phyloP scores from a whole-genome alignment of 2,329 filamentous ascomycete species.

The Fusarium redolens region DNA sequence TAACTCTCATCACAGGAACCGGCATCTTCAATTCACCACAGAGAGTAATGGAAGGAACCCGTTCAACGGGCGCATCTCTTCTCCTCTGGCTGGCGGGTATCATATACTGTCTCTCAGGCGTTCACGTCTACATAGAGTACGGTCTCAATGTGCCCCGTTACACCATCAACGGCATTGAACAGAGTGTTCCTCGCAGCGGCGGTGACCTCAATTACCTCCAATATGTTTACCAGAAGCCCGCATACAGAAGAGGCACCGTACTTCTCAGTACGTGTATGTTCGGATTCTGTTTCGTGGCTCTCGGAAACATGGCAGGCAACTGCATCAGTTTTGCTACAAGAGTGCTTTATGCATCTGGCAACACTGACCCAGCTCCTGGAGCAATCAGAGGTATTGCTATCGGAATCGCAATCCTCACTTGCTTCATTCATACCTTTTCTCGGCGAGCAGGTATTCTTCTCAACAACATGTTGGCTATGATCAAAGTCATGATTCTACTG shows the following conservation, averaged over 20 bases:
- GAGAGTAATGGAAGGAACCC: constrained; percentile 49
- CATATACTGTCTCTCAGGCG: constrained; percentile 52
- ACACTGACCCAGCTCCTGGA: constrained; percentile 43
- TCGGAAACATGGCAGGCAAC: constrained; percentile 63
- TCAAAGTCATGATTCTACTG: constrained; percentile 62
- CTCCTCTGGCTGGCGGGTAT: constrained; percentile 56
- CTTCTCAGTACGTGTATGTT: constrained; percentile 58
- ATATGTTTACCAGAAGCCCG: constrained; percentile 56
- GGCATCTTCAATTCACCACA: constrained; percentile 53
- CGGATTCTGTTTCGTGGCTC: constrained; percentile 56
- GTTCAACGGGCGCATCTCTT: constrained; percentile 50
- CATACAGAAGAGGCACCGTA: constrained; percentile 49
- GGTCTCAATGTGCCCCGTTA: constrained; percentile 60
- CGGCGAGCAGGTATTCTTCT: constrained; percentile 62
- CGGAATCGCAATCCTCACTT: constrained; percentile 55
- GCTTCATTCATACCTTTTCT: constrained; percentile 61
- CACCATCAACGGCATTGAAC: constrained; percentile 52
- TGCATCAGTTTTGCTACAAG: constrained; percentile 59
- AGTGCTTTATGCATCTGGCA: constrained; percentile 51
- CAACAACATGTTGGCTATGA: constrained; percentile 62
- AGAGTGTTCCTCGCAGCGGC: constrained; percentile 57
- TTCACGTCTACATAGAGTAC: constrained; percentile 58
- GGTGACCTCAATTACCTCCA: constrained; percentile 63
- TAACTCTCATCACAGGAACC: constrained; percentile 45
- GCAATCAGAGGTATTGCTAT: constrained; percentile 61